phyloP scores from a whole-genome alignment of 139 green algal species.

The Tetradesmus lagerheimii region DNA sequence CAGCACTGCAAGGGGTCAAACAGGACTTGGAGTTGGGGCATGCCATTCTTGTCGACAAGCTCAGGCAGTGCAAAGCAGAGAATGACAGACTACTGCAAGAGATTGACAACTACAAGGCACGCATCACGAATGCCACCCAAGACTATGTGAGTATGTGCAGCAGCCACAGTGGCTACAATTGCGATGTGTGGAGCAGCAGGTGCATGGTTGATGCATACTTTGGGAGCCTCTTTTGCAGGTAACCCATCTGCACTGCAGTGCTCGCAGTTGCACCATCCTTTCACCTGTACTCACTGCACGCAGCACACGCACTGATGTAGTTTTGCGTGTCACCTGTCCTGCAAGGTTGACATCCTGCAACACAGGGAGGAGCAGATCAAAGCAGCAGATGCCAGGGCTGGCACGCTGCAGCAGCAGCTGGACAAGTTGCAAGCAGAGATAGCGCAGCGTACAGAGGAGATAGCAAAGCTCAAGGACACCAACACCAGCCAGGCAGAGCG shows the following conservation, averaged over 20 bases:
- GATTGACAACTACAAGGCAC: constrained; percentile 53
- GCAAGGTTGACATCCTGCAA: constrained; percentile 74
- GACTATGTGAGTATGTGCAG: constrained; percentile 64
- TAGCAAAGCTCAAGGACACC: constrained; percentile 51
- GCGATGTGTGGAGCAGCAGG: background rate
- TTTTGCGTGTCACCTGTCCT: background rate
- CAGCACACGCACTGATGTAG: no score
- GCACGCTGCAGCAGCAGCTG: constrained; percentile 39
- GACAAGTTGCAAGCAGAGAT: constrained; percentile 54
- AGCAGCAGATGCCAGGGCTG: constrained; percentile 44
- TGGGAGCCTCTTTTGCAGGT: no score
- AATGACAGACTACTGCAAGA: constrained; percentile 66
- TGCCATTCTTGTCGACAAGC: constrained; percentile 69
- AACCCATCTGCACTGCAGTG: no score
- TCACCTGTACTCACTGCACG: no score
- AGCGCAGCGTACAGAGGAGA: constrained; percentile 46
- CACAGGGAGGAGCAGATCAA: constrained; percentile 72
- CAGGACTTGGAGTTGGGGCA: constrained; percentile 63
- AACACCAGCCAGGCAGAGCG: constrained; percentile 39
- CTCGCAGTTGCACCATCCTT: no score
- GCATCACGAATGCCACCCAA: constrained; percentile 64
- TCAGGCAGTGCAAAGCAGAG: constrained; percentile 65
- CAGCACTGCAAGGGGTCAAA: constrained; percentile 32
- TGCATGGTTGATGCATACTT: background rate
- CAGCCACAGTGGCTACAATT: background rate